Evolutionary conservation across 768 basidiomycete genomes (phyloP).

Genomic region (Chalciporus pseudorubinellus): DNA sequence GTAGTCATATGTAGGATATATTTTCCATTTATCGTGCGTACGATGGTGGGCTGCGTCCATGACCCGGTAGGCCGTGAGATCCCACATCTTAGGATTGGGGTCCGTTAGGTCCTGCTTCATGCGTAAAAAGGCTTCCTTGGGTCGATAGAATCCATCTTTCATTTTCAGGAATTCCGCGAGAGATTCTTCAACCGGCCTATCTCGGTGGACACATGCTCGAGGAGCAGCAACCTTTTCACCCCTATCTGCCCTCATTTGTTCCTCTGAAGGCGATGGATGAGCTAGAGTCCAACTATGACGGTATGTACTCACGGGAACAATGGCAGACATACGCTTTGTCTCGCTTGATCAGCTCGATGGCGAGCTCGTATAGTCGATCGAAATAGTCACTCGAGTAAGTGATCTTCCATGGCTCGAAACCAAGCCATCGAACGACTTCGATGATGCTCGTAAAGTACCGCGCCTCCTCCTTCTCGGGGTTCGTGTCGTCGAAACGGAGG

Average conservation of each 20-base stretch:
- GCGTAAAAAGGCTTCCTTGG: slow-evolving; percentile 88
- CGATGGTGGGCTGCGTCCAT: slow-evolving; percentile 89
- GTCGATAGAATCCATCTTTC: slow-evolving; percentile 86
- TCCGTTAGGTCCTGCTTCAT: slow-evolving; percentile 97
- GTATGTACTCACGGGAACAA: slow-evolving; percentile 74
- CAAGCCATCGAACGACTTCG: slow-evolving; percentile 94
- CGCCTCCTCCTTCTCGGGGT: slow-evolving; percentile 96
- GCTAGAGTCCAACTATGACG: not conserved
- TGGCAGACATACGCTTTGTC: slow-evolving; percentile 96
- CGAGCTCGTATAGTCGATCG: slow-evolving; percentile 78
- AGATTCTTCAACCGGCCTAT: slow-evolving; percentile 83
- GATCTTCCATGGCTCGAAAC: slow-evolving; percentile 97
- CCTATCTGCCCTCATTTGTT: slow-evolving; percentile 86
- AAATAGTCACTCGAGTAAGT: slow-evolving; percentile 99
- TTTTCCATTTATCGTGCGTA: slow-evolving; percentile 90
- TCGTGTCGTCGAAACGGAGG: slow-evolving; percentile 96
- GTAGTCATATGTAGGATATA: slow-evolving; percentile 99
- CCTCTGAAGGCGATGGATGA: slow-evolving; percentile 50
- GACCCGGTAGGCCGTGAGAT: slow-evolving; percentile 94
- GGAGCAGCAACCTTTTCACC: slow-evolving; percentile 84
- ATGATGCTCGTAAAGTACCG: slow-evolving; percentile 95
- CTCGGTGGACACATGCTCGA: slow-evolving; percentile 81
- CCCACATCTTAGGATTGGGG: slow-evolving; percentile 99
- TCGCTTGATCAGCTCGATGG: slow-evolving; percentile 81
- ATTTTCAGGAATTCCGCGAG: slow-evolving; percentile 86